phyloP scores from a whole-genome alignment of 2,329 filamentous ascomycete genomes.

The Sporothrix sp. region DNA sequence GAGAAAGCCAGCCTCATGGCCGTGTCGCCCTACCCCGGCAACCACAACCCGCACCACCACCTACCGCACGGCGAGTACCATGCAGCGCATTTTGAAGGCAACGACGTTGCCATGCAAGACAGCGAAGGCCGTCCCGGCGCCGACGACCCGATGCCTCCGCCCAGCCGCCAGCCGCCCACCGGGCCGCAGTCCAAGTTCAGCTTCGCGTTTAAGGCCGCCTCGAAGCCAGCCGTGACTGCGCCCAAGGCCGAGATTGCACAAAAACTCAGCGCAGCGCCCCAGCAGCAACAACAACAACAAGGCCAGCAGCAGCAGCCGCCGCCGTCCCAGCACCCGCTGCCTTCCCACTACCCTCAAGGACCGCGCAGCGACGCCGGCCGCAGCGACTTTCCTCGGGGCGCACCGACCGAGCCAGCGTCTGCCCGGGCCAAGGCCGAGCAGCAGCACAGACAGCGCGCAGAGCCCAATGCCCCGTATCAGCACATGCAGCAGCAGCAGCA shows the following conservation, averaged over 20 bases:
- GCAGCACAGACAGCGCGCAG: constrained; percentile 15
- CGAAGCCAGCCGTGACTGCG: constrained; percentile 45
- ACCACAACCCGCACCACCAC: constrained; percentile 17
- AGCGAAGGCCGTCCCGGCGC: background rate
- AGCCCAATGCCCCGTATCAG: no score
- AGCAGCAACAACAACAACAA: constrained; percentile 11
- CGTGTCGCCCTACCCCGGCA: constrained; percentile 18
- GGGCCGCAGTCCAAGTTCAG: constrained; percentile 68
- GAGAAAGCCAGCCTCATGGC: constrained; percentile 16
- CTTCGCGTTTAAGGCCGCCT: constrained; percentile 79
- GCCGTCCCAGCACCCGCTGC: constrained; percentile 16
- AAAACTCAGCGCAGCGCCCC: constrained; percentile 52
- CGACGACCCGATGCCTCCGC: constrained; percentile 40
- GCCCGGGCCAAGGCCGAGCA: constrained; percentile 28
- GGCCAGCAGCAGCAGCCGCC: constrained; percentile 20
- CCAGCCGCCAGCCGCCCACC: constrained; percentile 40
- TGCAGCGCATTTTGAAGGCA: constrained; percentile 4
- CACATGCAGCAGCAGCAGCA: no score
- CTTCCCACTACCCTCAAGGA: constrained; percentile 14
- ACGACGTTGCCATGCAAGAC: constrained; percentile 8
- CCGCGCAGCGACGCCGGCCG: constrained; percentile 24
- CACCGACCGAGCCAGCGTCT: constrained; percentile 46
- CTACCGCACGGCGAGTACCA: constrained; percentile 9
- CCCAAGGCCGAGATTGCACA: constrained; percentile 58
- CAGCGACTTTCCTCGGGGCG: constrained; percentile 38